These are phyloP conservation scores for Acer saccharum DNA, from an alignment of 345 rosid species.

Conservation along the genomic window DNA sequence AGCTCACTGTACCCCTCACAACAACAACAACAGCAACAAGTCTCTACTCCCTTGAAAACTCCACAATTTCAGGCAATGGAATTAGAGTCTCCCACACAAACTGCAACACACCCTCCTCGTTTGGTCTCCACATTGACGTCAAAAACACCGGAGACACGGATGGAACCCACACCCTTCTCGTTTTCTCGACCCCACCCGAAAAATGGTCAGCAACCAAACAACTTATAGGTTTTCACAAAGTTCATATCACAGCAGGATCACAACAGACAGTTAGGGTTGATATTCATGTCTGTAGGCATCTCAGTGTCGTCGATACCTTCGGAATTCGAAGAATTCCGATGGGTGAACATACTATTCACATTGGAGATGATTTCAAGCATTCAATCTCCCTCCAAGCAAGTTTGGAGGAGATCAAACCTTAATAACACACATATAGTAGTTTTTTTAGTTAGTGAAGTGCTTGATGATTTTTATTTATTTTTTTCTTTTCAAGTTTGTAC, in stretches of 20 bases:
- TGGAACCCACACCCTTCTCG: slow-evolving; percentile 76
- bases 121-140: slow-evolving; percentile 58
- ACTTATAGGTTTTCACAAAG: slow-evolving; percentile 67
- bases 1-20: slow-evolving; percentile 41
- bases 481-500: too few species aligned
- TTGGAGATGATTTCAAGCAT: slow-evolving; percentile 87
- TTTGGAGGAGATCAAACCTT: slow-evolving; percentile 37
- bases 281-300: slow-evolving; percentile 74
- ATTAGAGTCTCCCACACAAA: slow-evolving; percentile 57
- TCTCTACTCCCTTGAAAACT: slow-evolving; percentile 33
- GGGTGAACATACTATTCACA: slow-evolving; percentile 68
- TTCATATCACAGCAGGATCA: slow-evolving; percentile 62
- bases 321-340: slow-evolving; percentile 90
- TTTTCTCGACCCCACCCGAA: slow-evolving; percentile 58
- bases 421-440: not conserved
- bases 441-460: not conserved
- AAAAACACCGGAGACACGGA: slow-evolving; percentile 68
- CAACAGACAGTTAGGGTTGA: slow-evolving; percentile 43
- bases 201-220: slow-evolving; percentile 58
- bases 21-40: slow-evolving; percentile 34
- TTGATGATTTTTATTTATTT: not conserved
- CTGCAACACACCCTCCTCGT: slow-evolving; percentile 43
- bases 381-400: slow-evolving; percentile 63
- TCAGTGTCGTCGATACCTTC: slow-evolving; percentile 68
- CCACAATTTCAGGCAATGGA: slow-evolving; percentile 38